Evolutionary conservation across 2,329 filamentous ascomycete species (phyloP).

Genomic region (Cercospora nicotianae): DNA sequence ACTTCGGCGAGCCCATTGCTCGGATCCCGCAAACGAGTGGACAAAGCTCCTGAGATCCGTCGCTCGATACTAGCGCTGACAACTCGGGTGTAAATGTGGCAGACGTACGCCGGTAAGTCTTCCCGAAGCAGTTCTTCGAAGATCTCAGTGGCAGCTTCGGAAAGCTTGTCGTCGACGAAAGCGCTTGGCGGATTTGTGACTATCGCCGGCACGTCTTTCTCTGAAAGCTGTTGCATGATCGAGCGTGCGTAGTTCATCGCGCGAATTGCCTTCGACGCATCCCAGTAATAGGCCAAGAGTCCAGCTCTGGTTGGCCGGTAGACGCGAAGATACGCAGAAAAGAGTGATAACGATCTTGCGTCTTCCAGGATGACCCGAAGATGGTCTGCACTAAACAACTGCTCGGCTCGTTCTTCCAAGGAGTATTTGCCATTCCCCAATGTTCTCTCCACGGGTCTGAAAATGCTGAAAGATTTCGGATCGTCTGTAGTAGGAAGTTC

Average conservation of each 20-base stretch:
- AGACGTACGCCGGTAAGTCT: conserved; percentile 70
- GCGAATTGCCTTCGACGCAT: conserved; percentile 60
- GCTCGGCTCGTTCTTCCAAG: conserved; percentile 19
- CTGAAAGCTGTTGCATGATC: conserved; percentile 57
- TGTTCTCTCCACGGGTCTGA: conserved; percentile 13
- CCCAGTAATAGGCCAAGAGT: conserved; percentile 21
- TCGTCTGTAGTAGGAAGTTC: conserved; percentile 18
- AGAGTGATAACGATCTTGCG: conserved; percentile 13
- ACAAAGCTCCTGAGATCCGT: conserved; percentile 65
- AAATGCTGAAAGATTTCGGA: conserved; percentile 20
- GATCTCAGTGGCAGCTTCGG: conserved; percentile 61
- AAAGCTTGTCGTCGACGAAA: conserved; percentile 54
- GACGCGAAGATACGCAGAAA: conserved; percentile 14
- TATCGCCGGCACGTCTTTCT: conserved; percentile 46
- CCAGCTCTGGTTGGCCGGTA: conserved; percentile 19
- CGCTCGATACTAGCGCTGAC: conserved; percentile 67
- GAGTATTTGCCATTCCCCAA: conserved; percentile 28
- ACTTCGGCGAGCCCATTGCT: conserved; percentile 74
- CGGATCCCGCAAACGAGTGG: conserved; percentile 62
- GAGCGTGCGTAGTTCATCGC: conserved; percentile 71
- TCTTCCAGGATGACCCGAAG: conserved; percentile 21
- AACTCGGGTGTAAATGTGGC: conserved; percentile 65
- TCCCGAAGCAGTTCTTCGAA: conserved; percentile 64
- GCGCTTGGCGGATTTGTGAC: conserved; percentile 7
- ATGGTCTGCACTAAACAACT: conserved; percentile 19